phyloP scores from a whole-genome alignment of 2,329 filamentous ascomycete species.

The Bipolaris sorokiniana region DNA sequence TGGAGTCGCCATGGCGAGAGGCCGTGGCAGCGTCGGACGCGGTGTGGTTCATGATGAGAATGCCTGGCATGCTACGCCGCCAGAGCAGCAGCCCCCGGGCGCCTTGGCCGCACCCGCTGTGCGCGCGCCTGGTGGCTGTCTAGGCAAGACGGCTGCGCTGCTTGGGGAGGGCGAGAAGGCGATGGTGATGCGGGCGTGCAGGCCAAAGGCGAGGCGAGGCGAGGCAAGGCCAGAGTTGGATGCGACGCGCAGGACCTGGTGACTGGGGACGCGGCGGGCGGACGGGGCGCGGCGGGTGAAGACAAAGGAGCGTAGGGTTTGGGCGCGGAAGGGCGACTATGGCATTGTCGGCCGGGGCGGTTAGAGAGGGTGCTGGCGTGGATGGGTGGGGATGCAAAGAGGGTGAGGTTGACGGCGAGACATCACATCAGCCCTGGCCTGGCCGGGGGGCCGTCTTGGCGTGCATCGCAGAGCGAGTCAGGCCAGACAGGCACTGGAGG shows the following conservation, averaged over 20 bases:
- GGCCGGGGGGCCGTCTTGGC: constrained; percentile 2
- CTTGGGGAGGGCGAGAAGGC: no score
- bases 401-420: constrained; percentile 17
- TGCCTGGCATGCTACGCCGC: constrained; percentile 55
- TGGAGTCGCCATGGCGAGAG: constrained; percentile 39
- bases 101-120: constrained; percentile 38
- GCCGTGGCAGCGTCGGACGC: constrained; percentile 44
- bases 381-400: constrained; percentile 18
- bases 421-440: constrained; percentile 15
- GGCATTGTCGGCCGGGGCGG: constrained; percentile 15
- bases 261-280: constrained; percentile 11
- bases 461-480: constrained; percentile 7
- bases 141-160: not conserved
- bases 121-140: constrained; percentile 9
- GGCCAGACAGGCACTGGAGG: not conserved
- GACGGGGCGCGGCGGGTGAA: constrained; percentile 18
- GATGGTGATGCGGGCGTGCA: not conserved
- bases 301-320: constrained; percentile 3
- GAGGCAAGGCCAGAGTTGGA: not conserved
- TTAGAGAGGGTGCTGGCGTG: constrained; percentile 12
- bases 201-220: not conserved
- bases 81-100: constrained; percentile 37
- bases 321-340: not conserved
- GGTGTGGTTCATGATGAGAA: constrained; percentile 57
- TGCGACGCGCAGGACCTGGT: not conserved